Evolutionary conservation across 1,284 basidiomycete species (phyloP), one percentile per base, ranked within the genome.

Genomic region (Erythrobasidium hasegawianum): DNA sequence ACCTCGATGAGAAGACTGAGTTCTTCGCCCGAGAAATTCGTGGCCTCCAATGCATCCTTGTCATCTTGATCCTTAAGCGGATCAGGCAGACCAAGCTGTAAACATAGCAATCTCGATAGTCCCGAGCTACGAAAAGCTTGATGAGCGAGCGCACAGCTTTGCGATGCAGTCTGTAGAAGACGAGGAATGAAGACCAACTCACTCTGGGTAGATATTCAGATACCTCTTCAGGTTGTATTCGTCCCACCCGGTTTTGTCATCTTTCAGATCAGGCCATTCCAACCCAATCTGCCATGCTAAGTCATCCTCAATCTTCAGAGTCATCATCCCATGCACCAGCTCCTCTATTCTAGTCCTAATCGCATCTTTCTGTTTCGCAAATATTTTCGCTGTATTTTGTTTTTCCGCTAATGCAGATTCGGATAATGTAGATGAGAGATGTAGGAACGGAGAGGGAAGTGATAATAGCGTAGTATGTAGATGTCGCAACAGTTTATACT

Each of bases 261-360:
- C 81, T n/a, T 83, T 83, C 50, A 81, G 81, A 74, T 97, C 87
- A 55, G 81, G 84, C 72, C 86, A 84, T 73, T 97, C 90, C 45
- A 97, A 80, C 69, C 82, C 85, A 18, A 90, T 77, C 38, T 78
- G 81, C 92, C 92, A 96, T 0, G 89, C 89, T 14, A 87, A 72
- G 70, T 87, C 85, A 72, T 94, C 86, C 0, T 84, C 82, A 18
- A 91, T 81, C 29, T 81, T 80, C 29, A 96, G 79, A 4, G 91
- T 78, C 10, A 94, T 83, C 54, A 85, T 83, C 1, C 89, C 91
- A 16, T 82, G 79, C 1, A 88, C 82, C 55, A 94, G 78, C 5
- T 84, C 82, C 57, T 88, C 82, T 2, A 94, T 80, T 70, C 89
- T 85, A n/a, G 78, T 75, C 1, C 83, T 79, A 13, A 87, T 70